Conservation (phyloP, 2,329 filamentous ascomycete genomes). For the Mycosphaerella arachidis region DNA sequence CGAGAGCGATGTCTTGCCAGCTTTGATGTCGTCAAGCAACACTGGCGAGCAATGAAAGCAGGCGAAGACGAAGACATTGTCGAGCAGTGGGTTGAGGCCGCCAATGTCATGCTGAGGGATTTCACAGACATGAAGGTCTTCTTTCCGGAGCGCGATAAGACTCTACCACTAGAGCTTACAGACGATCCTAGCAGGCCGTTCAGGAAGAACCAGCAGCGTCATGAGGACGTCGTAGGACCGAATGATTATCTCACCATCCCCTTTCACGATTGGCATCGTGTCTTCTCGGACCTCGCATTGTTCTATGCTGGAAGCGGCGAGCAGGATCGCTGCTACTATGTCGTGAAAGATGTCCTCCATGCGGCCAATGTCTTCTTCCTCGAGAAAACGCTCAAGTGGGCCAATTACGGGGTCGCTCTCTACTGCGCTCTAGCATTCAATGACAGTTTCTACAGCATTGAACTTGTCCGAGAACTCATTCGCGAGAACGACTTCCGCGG, state of each 20-base stretch:
- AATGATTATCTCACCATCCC: slow-evolving; percentile 68
- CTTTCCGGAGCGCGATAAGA: slow-evolving; percentile 49
- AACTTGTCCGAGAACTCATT: slow-evolving; percentile 77
- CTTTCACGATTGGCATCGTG: slow-evolving; percentile 80
- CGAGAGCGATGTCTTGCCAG: slow-evolving; percentile 30
- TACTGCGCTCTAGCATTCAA: slow-evolving; percentile 75
- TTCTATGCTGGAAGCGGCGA: slow-evolving; percentile 65
- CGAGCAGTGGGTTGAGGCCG: slow-evolving; percentile 56
- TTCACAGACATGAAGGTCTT: slow-evolving; percentile 58
- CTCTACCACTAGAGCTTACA: not conserved
- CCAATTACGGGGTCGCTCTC: slow-evolving; percentile 25
- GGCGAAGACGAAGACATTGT: slow-evolving; percentile 45
- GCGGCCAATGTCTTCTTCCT: slow-evolving; percentile 80
- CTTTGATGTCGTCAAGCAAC: slow-evolving; percentile 36
- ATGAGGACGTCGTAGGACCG: slow-evolving; percentile 34
- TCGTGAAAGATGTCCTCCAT: slow-evolving; percentile 67
- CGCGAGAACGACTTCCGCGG: slow-evolving; percentile 64
- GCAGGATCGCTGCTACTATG: slow-evolving; percentile 68
- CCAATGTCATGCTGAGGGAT: slow-evolving; percentile 54
- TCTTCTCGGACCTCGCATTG: slow-evolving; percentile 84
- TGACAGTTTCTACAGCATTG: slow-evolving; percentile 70
- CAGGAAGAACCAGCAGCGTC: not conserved
- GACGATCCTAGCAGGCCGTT: not conserved
- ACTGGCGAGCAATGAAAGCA: slow-evolving; percentile 41
- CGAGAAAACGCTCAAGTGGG: slow-evolving; percentile 29